Percentiles rank a stretch among this genome's conserved stretches.
These are phyloP conservation scores for Stachybotrys elegans DNA, from an alignment of 2,329 filamentous ascomycete species.

Conservation along the genomic window DNA sequence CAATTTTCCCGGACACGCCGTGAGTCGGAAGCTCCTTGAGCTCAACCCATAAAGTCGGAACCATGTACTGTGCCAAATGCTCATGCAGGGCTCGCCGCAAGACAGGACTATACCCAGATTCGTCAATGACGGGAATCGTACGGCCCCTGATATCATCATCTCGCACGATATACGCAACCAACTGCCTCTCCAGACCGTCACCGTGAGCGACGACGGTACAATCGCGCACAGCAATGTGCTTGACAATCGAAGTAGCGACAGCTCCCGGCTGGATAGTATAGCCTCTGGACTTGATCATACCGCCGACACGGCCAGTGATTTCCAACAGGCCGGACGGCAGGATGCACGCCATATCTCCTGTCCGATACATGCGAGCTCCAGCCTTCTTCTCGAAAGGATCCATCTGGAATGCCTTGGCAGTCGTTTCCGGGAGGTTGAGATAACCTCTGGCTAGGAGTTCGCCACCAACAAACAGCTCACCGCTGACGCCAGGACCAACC, in stretches of 20 bases:
- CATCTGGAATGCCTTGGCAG: constrained; percentile 63
- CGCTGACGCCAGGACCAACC: constrained; percentile 57
- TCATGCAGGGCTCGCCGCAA: constrained; percentile 60
- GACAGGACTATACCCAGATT: constrained; percentile 65
- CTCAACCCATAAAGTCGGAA: constrained; percentile 72
- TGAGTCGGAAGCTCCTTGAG: constrained; percentile 68
- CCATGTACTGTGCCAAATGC: constrained; percentile 77
- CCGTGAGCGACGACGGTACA: constrained; percentile 71
- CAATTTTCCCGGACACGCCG: constrained; percentile 73
- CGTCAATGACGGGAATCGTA: constrained; percentile 60
- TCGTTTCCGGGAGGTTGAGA: constrained; percentile 73
- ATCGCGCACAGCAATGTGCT: constrained; percentile 63
- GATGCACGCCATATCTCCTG: constrained; percentile 65
- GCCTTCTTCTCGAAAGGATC: constrained; percentile 57
- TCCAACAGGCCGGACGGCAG: constrained; percentile 65
- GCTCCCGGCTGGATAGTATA: constrained; percentile 75
- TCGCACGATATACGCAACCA: constrained; percentile 71
- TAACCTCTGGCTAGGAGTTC: constrained; percentile 69
- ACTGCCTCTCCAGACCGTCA: constrained; percentile 68
- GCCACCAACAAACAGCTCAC: constrained; percentile 75
- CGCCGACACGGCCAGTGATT: constrained; percentile 70
- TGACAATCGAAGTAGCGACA: constrained; percentile 67
- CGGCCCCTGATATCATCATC: constrained; percentile 56
- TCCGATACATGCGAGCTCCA: constrained; percentile 67
- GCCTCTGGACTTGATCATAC: constrained; percentile 77